phyloP scores from a whole-genome alignment of 768 basidiomycete species.

The Termitomyces bulborhizus region DNA sequence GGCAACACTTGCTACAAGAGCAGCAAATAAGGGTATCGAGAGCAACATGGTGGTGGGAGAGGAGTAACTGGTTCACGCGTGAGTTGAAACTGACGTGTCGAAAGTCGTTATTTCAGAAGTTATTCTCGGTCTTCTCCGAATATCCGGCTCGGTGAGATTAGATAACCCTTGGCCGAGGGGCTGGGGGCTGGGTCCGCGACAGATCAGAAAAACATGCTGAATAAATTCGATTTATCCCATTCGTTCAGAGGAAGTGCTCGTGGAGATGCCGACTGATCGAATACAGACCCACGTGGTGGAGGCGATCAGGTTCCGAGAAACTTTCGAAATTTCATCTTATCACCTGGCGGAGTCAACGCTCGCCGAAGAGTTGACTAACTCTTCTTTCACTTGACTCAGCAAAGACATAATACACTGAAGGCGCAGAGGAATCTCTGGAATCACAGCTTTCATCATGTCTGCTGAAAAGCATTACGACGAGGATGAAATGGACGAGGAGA shows the following conservation, averaged over 20 bases:
- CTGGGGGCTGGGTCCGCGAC: neutral
- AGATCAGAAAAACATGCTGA: neutral
- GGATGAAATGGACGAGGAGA: conserved; percentile 25
- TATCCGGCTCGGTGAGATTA: neutral
- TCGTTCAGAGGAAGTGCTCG: neutral
- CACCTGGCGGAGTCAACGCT: neutral
- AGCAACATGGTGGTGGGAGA: conserved; percentile 48
- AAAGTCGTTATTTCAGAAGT: neutral
- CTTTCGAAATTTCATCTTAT: conserved; percentile 13
- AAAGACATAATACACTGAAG: neutral
- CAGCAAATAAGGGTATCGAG: conserved; percentile 46
- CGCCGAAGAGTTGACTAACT: conserved; percentile 9
- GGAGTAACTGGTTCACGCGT: conserved; percentile 8
- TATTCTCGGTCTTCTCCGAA: conserved; percentile 16
- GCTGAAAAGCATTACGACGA: conserved; percentile 21
- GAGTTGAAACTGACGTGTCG: conserved; percentile 15
- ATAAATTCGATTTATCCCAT: neutral
- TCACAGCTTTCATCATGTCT: conserved; percentile 19
- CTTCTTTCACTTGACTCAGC: conserved; percentile 16
- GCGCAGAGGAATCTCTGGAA: neutral
- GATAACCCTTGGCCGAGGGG: neutral
- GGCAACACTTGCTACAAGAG: conserved; percentile 45
- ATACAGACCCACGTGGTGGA: neutral
- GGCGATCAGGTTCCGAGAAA: conserved; percentile 12
- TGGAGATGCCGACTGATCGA: neutral